Percentiles rank a stretch among this genome's conserved stretches.
phyloP scores from a whole-genome alignment of 192 early-diverging fungal species.

The Pilobolus umbonatus region DNA sequence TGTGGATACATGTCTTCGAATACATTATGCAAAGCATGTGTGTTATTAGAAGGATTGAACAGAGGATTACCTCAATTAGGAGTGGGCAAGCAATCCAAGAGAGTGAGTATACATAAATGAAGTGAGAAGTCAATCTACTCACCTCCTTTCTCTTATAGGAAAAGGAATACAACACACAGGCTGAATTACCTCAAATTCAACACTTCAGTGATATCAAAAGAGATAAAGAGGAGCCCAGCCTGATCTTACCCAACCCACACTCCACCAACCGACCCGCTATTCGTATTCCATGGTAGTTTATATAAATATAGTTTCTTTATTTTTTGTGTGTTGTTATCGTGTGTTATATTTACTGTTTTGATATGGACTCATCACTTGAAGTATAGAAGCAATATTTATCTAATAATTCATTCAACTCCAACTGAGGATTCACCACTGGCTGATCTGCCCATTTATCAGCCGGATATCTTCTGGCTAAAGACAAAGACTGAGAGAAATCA shows the following conservation, averaged over 20 bases:
- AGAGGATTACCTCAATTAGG: constrained; percentile 78
- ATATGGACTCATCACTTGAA: no score
- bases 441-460: background rate
- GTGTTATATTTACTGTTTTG: no score
- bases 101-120: constrained; percentile 17
- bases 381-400: background rate
- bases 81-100: constrained; percentile 43
- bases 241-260: constrained; percentile 14
- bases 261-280: no score
- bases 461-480: constrained; percentile 9
- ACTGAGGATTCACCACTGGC: background rate
- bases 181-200: constrained; percentile 13
- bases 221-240: constrained; percentile 13
- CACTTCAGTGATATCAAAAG: constrained; percentile 33
- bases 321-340: no score
- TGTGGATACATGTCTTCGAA: constrained; percentile 96
- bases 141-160: background rate
- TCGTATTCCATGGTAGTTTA: no score
- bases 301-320: no score
- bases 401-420: background rate
- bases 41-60: constrained; percentile 89
- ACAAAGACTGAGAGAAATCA: constrained; percentile 10
- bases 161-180: background rate
- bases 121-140: background rate
- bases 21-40: constrained; percentile 90